These are phyloP conservation scores for Aspergillus indologenus DNA, from an alignment of 495 filamentous ascomycete genomes.

Conservation along the genomic window DNA sequence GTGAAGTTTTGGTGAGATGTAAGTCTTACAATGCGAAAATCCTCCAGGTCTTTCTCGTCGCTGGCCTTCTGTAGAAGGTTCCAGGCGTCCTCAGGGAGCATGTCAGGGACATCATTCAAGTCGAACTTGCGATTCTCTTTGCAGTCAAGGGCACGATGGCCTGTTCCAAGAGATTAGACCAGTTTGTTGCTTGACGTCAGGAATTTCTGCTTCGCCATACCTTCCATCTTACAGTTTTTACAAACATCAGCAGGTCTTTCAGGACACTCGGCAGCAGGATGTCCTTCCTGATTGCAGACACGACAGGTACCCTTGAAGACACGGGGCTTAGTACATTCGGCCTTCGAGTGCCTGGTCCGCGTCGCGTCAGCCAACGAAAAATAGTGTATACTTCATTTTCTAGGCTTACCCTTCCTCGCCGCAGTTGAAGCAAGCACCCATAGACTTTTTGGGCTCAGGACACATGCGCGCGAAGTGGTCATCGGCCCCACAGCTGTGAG, in stretches of 20 bases:
- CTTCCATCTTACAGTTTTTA: slow-evolving; percentile 72
- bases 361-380: slow-evolving; percentile 14
- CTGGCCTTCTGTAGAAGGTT: slow-evolving; percentile 58
- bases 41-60: slow-evolving; percentile 63
- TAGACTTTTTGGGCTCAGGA: slow-evolving; percentile 44
- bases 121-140: slow-evolving; percentile 67
- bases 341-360: slow-evolving; percentile 54
- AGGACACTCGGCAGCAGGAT: slow-evolving; percentile 70
- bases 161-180: slow-evolving; percentile 35
- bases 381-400: not conserved
- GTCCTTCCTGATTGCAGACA: slow-evolving; percentile 69
- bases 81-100: slow-evolving; percentile 69
- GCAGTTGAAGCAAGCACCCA: slow-evolving; percentile 72
- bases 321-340: slow-evolving; percentile 63
- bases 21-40: slow-evolving; percentile 61
- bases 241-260: slow-evolving; percentile 60
- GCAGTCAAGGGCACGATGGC: slow-evolving; percentile 66
- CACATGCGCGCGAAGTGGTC: slow-evolving; percentile 61
- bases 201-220: slow-evolving; percentile 38
- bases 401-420: slow-evolving; percentile 63
- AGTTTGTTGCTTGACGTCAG: not conserved
- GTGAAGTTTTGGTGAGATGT: not conserved
- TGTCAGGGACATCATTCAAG: slow-evolving; percentile 54
- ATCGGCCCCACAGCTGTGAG: slow-evolving; percentile 46
- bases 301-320: slow-evolving; percentile 72